Base-by-base conservation (phyloP, 2,329 filamentous ascomycete genomes). In the Penicillium sp. region DNA sequence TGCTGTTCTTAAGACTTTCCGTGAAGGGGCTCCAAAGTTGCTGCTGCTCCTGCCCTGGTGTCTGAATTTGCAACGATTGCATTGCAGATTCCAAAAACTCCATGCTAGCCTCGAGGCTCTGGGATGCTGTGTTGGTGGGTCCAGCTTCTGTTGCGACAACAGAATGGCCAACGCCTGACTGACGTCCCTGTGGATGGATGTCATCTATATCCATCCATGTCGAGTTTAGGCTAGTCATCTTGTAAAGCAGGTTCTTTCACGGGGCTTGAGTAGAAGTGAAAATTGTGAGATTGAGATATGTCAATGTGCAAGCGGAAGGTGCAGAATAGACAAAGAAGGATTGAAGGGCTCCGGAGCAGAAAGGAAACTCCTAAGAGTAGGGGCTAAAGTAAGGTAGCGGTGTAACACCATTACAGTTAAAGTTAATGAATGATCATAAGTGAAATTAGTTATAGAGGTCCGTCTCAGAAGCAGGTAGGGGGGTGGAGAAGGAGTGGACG, bases 341-440 rank as follows among this genome's bases (percentile, higher is more conserved):
- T 29, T 1, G 0, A 11, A 29, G 9, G 27, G 9, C 3, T 29
- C 1, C 1, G 27, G 9, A 11, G 27, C 27, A 11, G 8, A 29
- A 11, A 11, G 27, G 9, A 11, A 29, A 11, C 1, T 29, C 10
- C 2, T 1, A 11, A 7, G 3, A 11, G 3, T 10, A 29, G 27
- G 27, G 27, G 10, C 10, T 4, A 4, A 11, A 29, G 27, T 11
- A 0, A 29, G 27, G 27, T 11, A 11, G 11, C 2, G 27, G 27
- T 29, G 3, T 11, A 0, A 11, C 27, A 11, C 3, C 9, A 29
- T 11, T 1, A 1, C 3, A 10, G 9, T 29, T 0, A 29, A 10
- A 29, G 9, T 11, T 4, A 11, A 11, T 29, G 8, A 3, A 11
- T 11, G 9, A 29, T 11, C 10, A 11, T 1, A 29, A 3, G 27